A percentile compares a stretch with the other conserved stretches of the same genome.
Evolutionary conservation across 164 flowering plant genomes (phyloP).

Genomic region (Pachysandra terminalis): DNA sequence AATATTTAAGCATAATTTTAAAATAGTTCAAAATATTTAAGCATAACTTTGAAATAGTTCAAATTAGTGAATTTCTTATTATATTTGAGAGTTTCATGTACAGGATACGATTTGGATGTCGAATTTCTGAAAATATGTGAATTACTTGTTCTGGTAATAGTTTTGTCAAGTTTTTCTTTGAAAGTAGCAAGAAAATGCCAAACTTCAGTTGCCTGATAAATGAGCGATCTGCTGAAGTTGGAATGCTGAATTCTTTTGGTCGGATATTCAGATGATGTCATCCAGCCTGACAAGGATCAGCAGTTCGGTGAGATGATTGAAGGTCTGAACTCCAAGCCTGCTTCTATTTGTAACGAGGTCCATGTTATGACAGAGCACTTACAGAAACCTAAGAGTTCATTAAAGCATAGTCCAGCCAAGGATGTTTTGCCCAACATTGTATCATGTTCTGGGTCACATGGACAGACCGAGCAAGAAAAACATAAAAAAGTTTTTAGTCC

Average conservation of each 20-base stretch:
- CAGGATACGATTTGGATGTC: background rate
- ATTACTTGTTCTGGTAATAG: background rate
- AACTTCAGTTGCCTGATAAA: background rate
- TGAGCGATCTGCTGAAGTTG: background rate
- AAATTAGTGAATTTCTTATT: too few relatives aligned
- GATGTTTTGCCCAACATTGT: constrained; percentile 11
- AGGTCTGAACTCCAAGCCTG: constrained; percentile 10
- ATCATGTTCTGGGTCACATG: constrained; percentile 13
- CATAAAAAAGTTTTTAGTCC: constrained; percentile 11
- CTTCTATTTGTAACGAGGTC: constrained; percentile 9
- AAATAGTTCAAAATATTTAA: background rate
- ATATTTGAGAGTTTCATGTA: background rate
- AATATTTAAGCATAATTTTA: background rate
- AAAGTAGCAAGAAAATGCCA: background rate
- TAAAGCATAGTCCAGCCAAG: constrained; percentile 8
- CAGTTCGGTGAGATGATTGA: constrained; percentile 15
- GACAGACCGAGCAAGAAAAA: constrained; percentile 22
- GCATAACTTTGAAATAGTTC: background rate
- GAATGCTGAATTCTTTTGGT: background rate
- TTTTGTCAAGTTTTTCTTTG: background rate
- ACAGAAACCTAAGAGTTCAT: constrained; percentile 12
- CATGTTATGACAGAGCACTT: constrained; percentile 23
- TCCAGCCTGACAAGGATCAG: constrained; percentile 36
- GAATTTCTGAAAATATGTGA: background rate
- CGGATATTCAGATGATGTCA: constrained; percentile 47